phyloP scores from a whole-genome alignment of 2,329 filamentous ascomycete species.

The Phaeoacremonium minimum region DNA sequence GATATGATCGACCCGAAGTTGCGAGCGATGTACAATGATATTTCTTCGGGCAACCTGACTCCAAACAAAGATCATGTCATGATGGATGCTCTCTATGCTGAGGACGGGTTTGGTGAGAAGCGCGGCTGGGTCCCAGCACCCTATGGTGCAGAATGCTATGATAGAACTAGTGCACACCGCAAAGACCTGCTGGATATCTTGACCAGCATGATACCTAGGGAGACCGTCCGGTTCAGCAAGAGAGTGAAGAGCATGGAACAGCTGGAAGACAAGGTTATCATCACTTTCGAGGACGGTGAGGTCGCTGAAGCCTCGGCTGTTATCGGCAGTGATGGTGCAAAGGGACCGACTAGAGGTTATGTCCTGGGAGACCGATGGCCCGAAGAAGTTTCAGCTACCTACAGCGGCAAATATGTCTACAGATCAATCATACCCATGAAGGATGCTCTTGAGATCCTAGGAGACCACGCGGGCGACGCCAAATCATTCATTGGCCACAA shows the following conservation, averaged over 20 bases:
- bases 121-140: slow-evolving; percentile 28
- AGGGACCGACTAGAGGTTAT: slow-evolving; percentile 15
- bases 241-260: slow-evolving; percentile 17
- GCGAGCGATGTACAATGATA: slow-evolving; percentile 27
- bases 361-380: slow-evolving; percentile 17
- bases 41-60: slow-evolving; percentile 31
- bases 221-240: slow-evolving; percentile 18
- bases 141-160: slow-evolving; percentile 29
- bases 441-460: slow-evolving; percentile 17
- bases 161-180: slow-evolving; percentile 33
- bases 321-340: slow-evolving; percentile 20
- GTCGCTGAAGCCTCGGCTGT: slow-evolving; percentile 13
- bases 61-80: slow-evolving; percentile 30
- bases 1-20: slow-evolving; percentile 32
- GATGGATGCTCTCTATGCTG: slow-evolving; percentile 33
- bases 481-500: slow-evolving; percentile 6
- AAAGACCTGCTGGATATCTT: slow-evolving; percentile 37
- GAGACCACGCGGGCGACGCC: slow-evolving; percentile 13
- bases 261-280: slow-evolving; percentile 12
- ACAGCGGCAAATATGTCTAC: slow-evolving; percentile 22
- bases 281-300: slow-evolving; percentile 17
- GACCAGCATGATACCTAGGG: slow-evolving; percentile 21
- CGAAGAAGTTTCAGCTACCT: slow-evolving; percentile 19
- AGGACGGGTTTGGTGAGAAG: slow-evolving; percentile 32
- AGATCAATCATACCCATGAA: slow-evolving; percentile 22